Base-by-base conservation (phyloP, 192 early-diverging fungal species). In the Coemansia sp. region DNA sequence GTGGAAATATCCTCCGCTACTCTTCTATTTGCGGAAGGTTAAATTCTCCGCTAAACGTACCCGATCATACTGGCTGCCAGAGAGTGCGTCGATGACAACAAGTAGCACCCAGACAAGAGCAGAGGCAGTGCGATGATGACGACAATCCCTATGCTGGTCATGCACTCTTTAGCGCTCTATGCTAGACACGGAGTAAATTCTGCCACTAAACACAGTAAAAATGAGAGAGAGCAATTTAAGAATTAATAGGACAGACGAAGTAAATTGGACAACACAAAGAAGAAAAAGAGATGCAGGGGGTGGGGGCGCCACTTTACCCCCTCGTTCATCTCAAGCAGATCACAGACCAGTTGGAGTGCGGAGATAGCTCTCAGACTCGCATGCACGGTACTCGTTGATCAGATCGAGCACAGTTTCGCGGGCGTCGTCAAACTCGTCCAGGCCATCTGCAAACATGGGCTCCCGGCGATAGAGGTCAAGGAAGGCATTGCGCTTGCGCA, bases 401-500 rank as follows among this genome's bases (percentile, higher is more conserved):
- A 99, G 79, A 19, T 98, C 94, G 63, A 93, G 87, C 2, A 99
- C 93, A 21, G 93, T 90, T 53, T 93, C 88, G 63, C 95, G 86
- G 37, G 93, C 92, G 46, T 89, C 87, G 74, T 96, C 94, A 89
- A 99, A 97, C 75, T 99, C 98, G 39, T 93, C 94, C 61, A 96
- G 66, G 21, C 84, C 85, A 67, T 94, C 93, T 1, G 89, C 78
- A 79, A 94, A 93, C 81, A 90, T 86, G 17, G 87, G 75, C 70
- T 94, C 92, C 64, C 92, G 89, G 65, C 90, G 87, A 78, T 97
- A 99, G 67, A 93, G 92, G 34, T 98, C 96, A 76, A 99, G 78
- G 75, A 97, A 99, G 10, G 96, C 98, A 66, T 96, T 96, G 46
- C 98, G 87, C 84, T 96, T 96, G 69, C 93, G 86, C 69, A 99